Percentiles rank a stretch among this genome's conserved stretches.
These are phyloP conservation scores for Micractinium conductrix DNA, from an alignment of 139 green algal genomes.

Conservation along the genomic window DNA sequence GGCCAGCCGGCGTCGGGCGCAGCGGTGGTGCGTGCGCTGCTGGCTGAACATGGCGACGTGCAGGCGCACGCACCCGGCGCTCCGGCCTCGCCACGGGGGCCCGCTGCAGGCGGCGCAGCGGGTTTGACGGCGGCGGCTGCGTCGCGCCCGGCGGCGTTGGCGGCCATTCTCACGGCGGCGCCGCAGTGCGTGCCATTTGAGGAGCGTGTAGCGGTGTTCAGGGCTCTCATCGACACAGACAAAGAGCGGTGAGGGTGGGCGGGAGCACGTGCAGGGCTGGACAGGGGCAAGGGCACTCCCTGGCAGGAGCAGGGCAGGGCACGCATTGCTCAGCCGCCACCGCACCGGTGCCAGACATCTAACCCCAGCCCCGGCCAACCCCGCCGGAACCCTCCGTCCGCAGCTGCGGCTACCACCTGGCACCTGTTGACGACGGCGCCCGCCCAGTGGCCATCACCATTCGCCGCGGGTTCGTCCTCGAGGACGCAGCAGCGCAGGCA, in stretches of 20 bases:
- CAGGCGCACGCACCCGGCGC: too few species aligned
- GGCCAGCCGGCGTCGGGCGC: conserved; percentile 44
- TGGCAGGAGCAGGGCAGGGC: too few species aligned
- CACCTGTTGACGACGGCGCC: conserved; percentile 55
- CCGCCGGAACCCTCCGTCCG: not conserved
- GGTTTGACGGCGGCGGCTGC: conserved; percentile 1
- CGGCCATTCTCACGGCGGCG: conserved; percentile 59
- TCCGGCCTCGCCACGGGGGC: not conserved
- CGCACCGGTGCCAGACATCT: too few species aligned
- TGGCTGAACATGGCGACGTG: conserved; percentile 7
- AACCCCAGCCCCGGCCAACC: too few species aligned
- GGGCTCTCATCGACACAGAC: conserved; percentile 69
- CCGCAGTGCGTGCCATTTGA: conserved; percentile 79
- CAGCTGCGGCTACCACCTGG: conserved; percentile 47
- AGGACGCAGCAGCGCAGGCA: conserved; percentile 1
- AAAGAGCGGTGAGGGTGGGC: conserved; percentile 46
- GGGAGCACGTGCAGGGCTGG: conserved; percentile 8
- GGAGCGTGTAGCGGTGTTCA: conserved; percentile 64
- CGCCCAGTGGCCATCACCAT: conserved; percentile 51
- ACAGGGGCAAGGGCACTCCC: too few species aligned
- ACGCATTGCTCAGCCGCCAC: too few species aligned
- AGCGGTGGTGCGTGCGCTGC: conserved; percentile 41
- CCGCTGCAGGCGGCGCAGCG: not conserved
- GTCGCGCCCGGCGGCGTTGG: conserved; percentile 51
- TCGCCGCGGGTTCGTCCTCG: conserved; percentile 11